Base-by-base conservation (phyloP, 2,329 filamentous ascomycete species). In the Aspergillus sojae region DNA sequence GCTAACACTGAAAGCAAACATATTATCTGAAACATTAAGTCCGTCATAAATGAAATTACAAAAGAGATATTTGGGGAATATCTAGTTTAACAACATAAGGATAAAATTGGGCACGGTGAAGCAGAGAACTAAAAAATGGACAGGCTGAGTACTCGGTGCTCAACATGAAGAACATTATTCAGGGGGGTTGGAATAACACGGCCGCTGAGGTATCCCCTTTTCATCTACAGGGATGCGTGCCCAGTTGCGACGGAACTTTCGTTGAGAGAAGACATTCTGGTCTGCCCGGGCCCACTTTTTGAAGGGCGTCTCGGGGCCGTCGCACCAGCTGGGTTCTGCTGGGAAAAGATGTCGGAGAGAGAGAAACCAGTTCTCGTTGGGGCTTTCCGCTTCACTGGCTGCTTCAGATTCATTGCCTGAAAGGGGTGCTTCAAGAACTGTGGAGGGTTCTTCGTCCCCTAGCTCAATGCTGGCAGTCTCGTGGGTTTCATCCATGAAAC, bases 391-490 rank as follows among this genome's bases (percentile, higher is more conserved):
- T 55, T 68, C 64, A 52, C 52, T 52, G 14, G 26, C 14, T 28
- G 48, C 48, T 32, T 32, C 28, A 11, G 28, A 21, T 19, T 67
- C 63, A 32, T 53, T 19, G 16, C 34, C 39, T 48, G 57, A 32
- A 34, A 36, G 36, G 30, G 60, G 28, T 2, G 52, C 48, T 16
- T 54, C 36, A 9, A 50, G 43, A 2, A 12, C 39, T 28, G 55
- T 55, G 4, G 66, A 56, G 23, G 64, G 32, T 45, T 71, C 68
- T 5, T 73, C 70, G 39, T 75, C 73, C 23, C 77, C 77, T 5
- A 79, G 72, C 61, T 79, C 77, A 45, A 78, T 66, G 59, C 78
- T 80, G 34, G 76, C 76, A 41, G 71, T 75, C 60, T 76, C 72
- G 61, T 78, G 76, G 16, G 50, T 60, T 57, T 71, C 69, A 43